Conservation (phyloP, 352 stramenopile species). For the Albugo laibachii region DNA sequence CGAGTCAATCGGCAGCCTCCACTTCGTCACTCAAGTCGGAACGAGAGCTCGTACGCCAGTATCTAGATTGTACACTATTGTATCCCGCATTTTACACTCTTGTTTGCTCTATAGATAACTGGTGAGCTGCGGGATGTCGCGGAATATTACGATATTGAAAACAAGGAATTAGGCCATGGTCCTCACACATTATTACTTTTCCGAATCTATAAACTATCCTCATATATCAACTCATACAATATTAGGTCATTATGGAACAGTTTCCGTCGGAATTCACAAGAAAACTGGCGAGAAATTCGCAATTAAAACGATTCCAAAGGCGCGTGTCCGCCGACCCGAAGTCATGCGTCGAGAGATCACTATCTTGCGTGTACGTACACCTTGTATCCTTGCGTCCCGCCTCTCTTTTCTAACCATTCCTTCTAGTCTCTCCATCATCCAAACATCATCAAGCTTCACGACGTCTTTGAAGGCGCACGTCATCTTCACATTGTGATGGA, state of each 20-base stretch:
- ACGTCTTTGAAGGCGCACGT: slow-evolving; percentile 94
- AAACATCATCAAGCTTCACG: slow-evolving; percentile 96
- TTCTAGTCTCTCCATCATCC: slow-evolving; percentile 79
- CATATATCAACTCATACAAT: background rate
- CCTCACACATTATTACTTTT: background rate
- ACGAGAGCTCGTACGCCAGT: no score
- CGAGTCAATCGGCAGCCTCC: no score
- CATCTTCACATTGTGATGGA: slow-evolving; percentile 96
- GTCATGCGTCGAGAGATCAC: slow-evolving; percentile 88
- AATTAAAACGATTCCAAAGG: slow-evolving; percentile 98
- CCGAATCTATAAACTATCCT: background rate
- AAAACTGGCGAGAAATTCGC: slow-evolving; percentile 86
- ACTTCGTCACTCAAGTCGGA: no score
- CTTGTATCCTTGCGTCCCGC: background rate
- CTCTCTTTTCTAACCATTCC: background rate
- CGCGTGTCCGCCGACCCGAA: slow-evolving; percentile 88
- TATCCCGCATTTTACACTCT: background rate
- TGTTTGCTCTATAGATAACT: slow-evolving; percentile 34
- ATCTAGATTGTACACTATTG: no score
- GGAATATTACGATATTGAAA: slow-evolving; percentile 74
- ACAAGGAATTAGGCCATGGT: slow-evolving; percentile 73
- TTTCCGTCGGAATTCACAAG: slow-evolving; percentile 89
- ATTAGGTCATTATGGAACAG: slow-evolving; percentile 90
- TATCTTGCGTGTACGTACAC: slow-evolving; percentile 53
- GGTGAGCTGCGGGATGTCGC: slow-evolving; percentile 66